Conservation (phyloP, 78 protist genomes). For the Dictyostelium purpureum region DNA sequence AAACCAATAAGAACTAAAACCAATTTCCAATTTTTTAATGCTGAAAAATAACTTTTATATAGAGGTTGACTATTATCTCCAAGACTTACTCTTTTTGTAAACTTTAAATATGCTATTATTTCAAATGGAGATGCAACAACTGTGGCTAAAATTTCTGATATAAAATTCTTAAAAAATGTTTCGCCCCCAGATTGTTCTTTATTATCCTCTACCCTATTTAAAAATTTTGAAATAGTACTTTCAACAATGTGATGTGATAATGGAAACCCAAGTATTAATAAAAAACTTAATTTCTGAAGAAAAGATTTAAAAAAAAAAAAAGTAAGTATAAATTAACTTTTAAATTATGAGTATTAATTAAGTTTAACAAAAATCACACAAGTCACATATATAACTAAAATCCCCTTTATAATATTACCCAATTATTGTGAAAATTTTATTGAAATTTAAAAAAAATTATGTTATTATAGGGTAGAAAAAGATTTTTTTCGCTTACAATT, state of each 20-base stretch:
- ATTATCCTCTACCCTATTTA: not conserved
- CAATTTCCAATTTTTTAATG: too few relatives aligned
- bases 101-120: not conserved
- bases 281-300: not conserved
- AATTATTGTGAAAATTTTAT: too few relatives aligned
- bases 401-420: too few relatives aligned
- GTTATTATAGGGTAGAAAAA: not conserved
- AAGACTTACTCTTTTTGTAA: not conserved
- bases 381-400: too few relatives aligned
- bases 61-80: not conserved
- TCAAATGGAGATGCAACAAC: conserved; percentile 42
- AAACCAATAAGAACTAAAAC: too few relatives aligned
- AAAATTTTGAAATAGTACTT: not conserved
- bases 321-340: not conserved
- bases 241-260: not conserved
- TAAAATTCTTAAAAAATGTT: not conserved
- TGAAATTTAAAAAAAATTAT: too few relatives aligned
- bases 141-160: not conserved
- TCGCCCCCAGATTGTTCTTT: not conserved
- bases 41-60: conserved; percentile 1
- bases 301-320: not conserved
- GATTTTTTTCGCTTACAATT: not conserved
- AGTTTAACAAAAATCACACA: too few relatives aligned
- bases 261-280: not conserved
- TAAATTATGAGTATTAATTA: too few relatives aligned